phyloP scores from a whole-genome alignment of 257 asterid genomes.

The Prunella vulgaris region DNA sequence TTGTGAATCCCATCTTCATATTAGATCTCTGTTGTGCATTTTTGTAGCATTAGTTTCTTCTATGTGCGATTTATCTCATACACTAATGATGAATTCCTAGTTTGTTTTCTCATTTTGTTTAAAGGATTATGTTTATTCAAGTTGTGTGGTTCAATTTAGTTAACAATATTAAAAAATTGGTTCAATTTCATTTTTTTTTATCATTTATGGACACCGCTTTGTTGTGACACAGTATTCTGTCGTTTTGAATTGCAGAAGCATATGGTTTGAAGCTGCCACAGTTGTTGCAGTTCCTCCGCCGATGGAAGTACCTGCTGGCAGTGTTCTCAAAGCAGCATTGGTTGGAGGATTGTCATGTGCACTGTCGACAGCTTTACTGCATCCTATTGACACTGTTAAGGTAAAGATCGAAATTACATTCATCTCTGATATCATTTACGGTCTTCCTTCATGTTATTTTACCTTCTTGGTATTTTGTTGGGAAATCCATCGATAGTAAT shows the following conservation, averaged over 20 bases:
- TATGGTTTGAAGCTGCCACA: constrained; percentile 99
- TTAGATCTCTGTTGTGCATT: neutral
- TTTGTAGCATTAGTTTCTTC: neutral
- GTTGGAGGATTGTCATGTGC: constrained; percentile 99
- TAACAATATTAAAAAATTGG: no score
- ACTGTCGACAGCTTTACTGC: constrained; percentile 79
- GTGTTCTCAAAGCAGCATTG: constrained; percentile 92
- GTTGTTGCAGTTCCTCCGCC: constrained; percentile 99
- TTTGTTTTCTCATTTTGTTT: neutral
- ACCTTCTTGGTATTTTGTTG: neutral
- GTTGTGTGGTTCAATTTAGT: constrained; percentile 9
- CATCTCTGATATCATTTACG: constrained; percentile 6
- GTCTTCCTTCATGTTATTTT: neutral
- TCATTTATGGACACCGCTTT: neutral
- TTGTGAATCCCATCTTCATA: neutral
- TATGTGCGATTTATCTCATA: neutral
- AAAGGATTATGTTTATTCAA: constrained; percentile 2
- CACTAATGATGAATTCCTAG: neutral
- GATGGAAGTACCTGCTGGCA: constrained; percentile 83
- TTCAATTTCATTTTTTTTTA: no score
- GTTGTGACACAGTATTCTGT: neutral
- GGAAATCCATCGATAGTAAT: no score
- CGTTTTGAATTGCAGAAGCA: constrained; percentile 48
- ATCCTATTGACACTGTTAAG: constrained; percentile 93
- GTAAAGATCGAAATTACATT: constrained; percentile 28